Conservation (phyloP, 257 asterid species). For the Gentiana macrophylla region DNA sequence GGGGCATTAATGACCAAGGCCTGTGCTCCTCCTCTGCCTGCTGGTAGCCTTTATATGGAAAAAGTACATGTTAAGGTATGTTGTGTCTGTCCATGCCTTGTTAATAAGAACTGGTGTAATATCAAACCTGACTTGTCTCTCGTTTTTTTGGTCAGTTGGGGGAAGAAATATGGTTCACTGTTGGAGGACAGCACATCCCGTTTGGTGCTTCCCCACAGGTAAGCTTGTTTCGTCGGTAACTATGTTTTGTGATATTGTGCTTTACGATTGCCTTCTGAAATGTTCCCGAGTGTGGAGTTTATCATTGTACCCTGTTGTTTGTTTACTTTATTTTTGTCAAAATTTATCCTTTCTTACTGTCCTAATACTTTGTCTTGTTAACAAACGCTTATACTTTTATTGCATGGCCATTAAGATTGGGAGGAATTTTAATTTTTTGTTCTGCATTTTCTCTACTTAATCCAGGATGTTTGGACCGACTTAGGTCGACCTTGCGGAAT, state of each 20-base stretch:
- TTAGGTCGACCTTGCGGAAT: slow-evolving; percentile 83
- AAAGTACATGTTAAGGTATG: slow-evolving; percentile 69
- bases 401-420: too few species aligned
- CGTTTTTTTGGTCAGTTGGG: slow-evolving; percentile 39
- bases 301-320: too few species aligned
- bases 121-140: slow-evolving; percentile 2
- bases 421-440: too few species aligned
- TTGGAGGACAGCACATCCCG: slow-evolving; percentile 68
- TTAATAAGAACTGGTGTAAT: too few species aligned
- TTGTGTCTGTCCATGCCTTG: too few species aligned
- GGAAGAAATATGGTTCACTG: slow-evolving; percentile 59
- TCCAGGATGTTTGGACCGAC: slow-evolving; percentile 86
- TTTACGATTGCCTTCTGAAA: neutral
- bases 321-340: too few species aligned
- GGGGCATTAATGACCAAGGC: slow-evolving; percentile 70
- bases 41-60: slow-evolving; percentile 86
- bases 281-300: too few species aligned
- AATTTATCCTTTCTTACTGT: neutral
- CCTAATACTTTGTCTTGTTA: too few species aligned
- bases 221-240: slow-evolving; percentile 4
- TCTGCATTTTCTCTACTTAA: slow-evolving; percentile 4
- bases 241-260: neutral
- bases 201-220: slow-evolving; percentile 90
- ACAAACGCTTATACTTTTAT: too few species aligned
- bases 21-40: slow-evolving; percentile 57